phyloP scores from a whole-genome alignment of 164 flowering plant genomes.

The Berberis thunbergii region DNA sequence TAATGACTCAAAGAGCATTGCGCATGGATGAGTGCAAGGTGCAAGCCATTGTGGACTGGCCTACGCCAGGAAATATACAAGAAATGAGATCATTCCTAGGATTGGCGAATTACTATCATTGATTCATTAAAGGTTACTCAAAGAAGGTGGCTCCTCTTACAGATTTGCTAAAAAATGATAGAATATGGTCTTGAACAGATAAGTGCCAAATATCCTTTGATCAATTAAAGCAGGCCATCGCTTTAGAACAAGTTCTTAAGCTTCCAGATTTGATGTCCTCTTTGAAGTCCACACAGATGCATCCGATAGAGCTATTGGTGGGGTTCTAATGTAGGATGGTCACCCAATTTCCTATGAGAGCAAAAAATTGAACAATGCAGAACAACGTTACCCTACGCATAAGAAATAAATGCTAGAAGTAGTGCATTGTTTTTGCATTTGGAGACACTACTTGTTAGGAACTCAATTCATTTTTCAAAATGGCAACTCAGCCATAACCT shows the following conservation, averaged over 20 bases:
- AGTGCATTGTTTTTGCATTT: background rate
- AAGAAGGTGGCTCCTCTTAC: background rate
- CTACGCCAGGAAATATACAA: background rate
- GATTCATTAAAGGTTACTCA: background rate
- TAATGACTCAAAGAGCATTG: background rate
- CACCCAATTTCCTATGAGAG: slow-evolving; percentile 8
- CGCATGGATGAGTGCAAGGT: slow-evolving; percentile 5
- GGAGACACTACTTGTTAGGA: slow-evolving; percentile 9
- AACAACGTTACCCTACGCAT: background rate
- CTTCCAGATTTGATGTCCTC: background rate
- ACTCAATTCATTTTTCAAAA: background rate
- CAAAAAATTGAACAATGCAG: no score
- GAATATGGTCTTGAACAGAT: background rate
- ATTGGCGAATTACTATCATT: background rate
- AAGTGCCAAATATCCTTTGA: background rate
- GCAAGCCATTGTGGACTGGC: slow-evolving; percentile 3
- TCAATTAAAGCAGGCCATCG: background rate
- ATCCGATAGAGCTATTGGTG: background rate
- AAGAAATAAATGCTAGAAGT: slow-evolving; percentile 5
- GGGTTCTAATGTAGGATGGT: background rate
- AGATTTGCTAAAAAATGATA: slow-evolving; percentile 1
- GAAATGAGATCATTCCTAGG: background rate
- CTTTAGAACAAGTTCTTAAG: background rate
- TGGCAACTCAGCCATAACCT: background rate
- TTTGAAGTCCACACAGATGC: slow-evolving; percentile 11